Base-by-base conservation (phyloP, 129 eudicot genomes). In the Saposhnikovia divaricata region DNA sequence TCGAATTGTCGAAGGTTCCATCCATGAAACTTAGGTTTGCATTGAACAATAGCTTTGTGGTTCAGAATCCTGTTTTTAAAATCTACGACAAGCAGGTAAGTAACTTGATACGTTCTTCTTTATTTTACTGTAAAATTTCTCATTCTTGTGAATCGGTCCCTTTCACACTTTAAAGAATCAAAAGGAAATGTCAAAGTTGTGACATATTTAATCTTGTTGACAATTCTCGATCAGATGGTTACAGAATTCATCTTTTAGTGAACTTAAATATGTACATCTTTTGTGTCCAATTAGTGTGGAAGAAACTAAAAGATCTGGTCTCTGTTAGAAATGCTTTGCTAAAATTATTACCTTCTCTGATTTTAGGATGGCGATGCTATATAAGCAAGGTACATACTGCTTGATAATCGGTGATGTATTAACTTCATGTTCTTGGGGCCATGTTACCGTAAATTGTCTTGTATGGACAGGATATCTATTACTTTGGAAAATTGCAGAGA, bases 11-110 rank as follows among this genome's bases (percentile, higher is more conserved):
- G 12, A 88, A 89, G 84, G 61, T 85, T 69, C 99, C 99, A 80
- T 85, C 93, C 11, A 81, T 96, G 69, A 78, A 86, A 59, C 87
- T 96, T 75, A 87, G 84, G 90, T 82, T 96, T 81, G 81, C 87
- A 69, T 77, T 73, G 72, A 89, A 93, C 86, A 88, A 83, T 71
- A 89, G 89, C 83, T 92, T 89, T 87, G 89, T 86, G 85, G 87
- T 96, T 77, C 90, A 59, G 25, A 81, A 92, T 83, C 98, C 98
- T 50, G 80, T 90, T 81, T 90, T 86, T 81, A 70, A 82, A 73
- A 79, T 92, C 75, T 85, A 82, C 82, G 93, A 86, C 77, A 86
- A 75, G 78, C 87, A 91, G 97, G 98, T 91, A 82, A 76, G 90
- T 87, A 81, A n/a, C 68, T 55, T 39, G 1, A 23, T 80, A 46